A percentile compares a stretch with the other conserved stretches of the same genome.
phyloP scores from a whole-genome alignment of 176 grass and related monocot species.

The Carex cristatella region DNA sequence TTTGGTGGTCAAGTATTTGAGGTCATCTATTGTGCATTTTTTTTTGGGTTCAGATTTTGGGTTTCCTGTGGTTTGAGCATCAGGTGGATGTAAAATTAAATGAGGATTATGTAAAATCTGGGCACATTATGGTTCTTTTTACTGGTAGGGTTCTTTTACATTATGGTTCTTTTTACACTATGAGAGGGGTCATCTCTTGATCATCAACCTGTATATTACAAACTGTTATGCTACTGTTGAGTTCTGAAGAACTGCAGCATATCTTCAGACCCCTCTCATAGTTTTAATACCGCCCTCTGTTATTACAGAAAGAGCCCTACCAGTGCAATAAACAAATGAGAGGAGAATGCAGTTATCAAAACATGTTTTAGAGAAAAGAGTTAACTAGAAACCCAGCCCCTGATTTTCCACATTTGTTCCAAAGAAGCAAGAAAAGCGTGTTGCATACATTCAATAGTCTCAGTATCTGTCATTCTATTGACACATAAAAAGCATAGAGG shows the following conservation, averaged over 20 bases:
- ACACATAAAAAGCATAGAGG: background rate
- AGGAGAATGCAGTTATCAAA: no score
- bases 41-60: background rate
- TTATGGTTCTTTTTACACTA: no score
- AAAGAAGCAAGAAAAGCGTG: no score
- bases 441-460: no score
- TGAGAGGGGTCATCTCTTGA: no score
- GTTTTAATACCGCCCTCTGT: background rate
- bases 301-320: background rate
- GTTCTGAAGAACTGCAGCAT: background rate
- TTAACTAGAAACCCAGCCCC: no score
- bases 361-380: no score
- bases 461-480: background rate
- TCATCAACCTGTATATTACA: background rate
- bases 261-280: background rate
- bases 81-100: background rate
- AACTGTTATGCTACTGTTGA: no score
- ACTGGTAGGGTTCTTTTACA: no score
- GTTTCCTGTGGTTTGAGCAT: background rate
- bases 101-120: background rate
- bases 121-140: background rate
- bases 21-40: background rate
- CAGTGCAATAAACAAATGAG: no score
- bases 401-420: no score
- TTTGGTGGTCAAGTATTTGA: background rate